phyloP scores from a whole-genome alignment of 1,284 basidiomycete genomes.

The Somion occarium region DNA sequence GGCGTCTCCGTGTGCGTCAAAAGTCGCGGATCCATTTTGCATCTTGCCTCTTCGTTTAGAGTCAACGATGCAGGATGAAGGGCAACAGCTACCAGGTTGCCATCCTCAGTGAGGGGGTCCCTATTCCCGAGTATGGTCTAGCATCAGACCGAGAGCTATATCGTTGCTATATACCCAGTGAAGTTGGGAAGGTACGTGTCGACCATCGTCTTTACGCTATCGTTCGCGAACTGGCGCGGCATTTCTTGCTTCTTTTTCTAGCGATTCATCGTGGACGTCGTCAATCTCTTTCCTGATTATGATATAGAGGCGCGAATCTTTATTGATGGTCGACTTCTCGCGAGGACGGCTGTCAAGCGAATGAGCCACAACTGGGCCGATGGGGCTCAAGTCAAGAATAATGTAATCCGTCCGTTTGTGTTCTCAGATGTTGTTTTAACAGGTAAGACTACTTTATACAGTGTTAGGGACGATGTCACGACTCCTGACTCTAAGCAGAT shows the following conservation, averaged over 20 bases:
- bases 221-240: neutral
- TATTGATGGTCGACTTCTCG: constrained; percentile 6
- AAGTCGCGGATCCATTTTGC: neutral
- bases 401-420: constrained; percentile 1
- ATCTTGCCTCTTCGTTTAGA: neutral
- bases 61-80: constrained; percentile 4
- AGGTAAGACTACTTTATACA: too few species aligned
- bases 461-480: neutral
- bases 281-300: neutral
- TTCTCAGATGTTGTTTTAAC: constrained; percentile 1
- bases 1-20: neutral
- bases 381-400: constrained; percentile 1
- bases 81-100: constrained; percentile 1
- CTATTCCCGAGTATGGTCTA: constrained; percentile 4
- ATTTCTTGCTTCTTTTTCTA: neutral
- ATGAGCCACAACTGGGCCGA: neutral
- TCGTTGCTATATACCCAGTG: constrained; percentile 5
- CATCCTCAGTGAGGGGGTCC: neutral
- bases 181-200: constrained; percentile 6
- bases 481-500: neutral
- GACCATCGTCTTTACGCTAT: neutral
- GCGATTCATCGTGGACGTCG: neutral
- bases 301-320: neutral
- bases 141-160: neutral
- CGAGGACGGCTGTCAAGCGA: neutral